Base-by-base conservation (phyloP, 306 rosid species). In the Adenanthera pavonina region DNA sequence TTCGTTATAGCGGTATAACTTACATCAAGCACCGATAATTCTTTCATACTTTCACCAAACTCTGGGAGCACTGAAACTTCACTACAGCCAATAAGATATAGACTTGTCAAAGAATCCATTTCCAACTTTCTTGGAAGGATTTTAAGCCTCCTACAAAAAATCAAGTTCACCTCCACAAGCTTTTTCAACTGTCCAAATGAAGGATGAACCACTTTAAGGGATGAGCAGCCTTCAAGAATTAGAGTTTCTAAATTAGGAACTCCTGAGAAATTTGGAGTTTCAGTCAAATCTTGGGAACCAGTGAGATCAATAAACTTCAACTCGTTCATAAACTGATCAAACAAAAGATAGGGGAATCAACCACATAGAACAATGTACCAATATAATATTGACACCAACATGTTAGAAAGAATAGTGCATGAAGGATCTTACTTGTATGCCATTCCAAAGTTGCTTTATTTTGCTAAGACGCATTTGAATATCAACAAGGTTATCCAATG, bases 1-100 rank as follows among this genome's bases (percentile, higher is more conserved):
- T 40, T 2, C 1, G 4, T 12, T 67, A 67, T 34, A 40, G 72
- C 49, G 6, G 48, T 67, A 8, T 16, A 4, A 48, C 41, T 12
- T 38, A 40, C 11, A 13, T 69, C 53, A 43, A 69, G 54, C 3
- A 3, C 5, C 4, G 36, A 44, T 9, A 43, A 8, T 7, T 25
- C n/a, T 43, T 44, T 5, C 74, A 69, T 69, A 20, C 13, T 44
- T 44, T 69, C 54, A 3, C 54, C 74, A 69, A 69, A 69, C 34
- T 69, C 54, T 19, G 54, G 53, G 16, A 69, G 36, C 36, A 9
- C 44, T 69, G 4, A 0, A 43, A 69, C 35, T 69, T 44, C 43
- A 4, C 6, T 0, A 36, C 74, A 69, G 4, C 36, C 35, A 69
- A 35, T 3, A 10, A 69, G 53, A 44, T 19, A 11, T 1, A 69